Base-by-base conservation (phyloP, 176 grass and related monocot species). In the Leersia perrieri region DNA sequence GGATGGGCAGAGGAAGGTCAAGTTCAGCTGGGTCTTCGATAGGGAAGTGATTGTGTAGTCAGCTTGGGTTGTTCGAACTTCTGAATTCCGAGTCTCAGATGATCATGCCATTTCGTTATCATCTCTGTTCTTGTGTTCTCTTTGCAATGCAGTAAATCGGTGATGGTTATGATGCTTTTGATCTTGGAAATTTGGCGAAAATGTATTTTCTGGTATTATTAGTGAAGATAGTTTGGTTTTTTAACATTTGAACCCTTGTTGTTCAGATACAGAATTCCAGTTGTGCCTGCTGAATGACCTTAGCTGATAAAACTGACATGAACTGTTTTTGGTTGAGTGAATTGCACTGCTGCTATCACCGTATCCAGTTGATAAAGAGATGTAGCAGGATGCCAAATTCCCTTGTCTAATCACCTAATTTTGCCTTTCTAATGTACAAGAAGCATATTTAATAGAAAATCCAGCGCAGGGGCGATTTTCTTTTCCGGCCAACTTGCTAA, bases 11-110 rank as follows among this genome's bases (percentile, higher is more conserved):
- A 87, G 66, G 72, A 89, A 65, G 38, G 84, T 88, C 42, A 86
- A 79, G 38, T 93, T 98, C 77, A 95, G 95, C 60, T 98, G 95
- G 95, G 78, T 98, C 72, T 98, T 82, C 73, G 92, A 92, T 33
- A 84, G 86, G 81, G 90, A 91, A 75, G 88, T 91, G 60, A 22
- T 68, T 63, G 45, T 93, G 5, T 91, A 93, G 79, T 8, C 25
- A 58, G 15, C 7, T 18, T 34, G 26, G 11, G 22, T 29, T 32
- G 47, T 27, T n/a, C 45, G 60, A 20, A 63, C 25, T 82, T 62
- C 8, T 27, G 63, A 73, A 18, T 51, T 51, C 12, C 53, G 29
- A 70, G 42, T 25, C 53, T n/a, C 22, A 23, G 9, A 74, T 13
- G 60, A 45, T 72, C 45, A 23, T 66, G 34, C 20, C 12, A 45